These are phyloP conservation scores for Microstroma glucosiphilum DNA, from an alignment of 1,284 basidiomycete genomes.

Conservation along the genomic window DNA sequence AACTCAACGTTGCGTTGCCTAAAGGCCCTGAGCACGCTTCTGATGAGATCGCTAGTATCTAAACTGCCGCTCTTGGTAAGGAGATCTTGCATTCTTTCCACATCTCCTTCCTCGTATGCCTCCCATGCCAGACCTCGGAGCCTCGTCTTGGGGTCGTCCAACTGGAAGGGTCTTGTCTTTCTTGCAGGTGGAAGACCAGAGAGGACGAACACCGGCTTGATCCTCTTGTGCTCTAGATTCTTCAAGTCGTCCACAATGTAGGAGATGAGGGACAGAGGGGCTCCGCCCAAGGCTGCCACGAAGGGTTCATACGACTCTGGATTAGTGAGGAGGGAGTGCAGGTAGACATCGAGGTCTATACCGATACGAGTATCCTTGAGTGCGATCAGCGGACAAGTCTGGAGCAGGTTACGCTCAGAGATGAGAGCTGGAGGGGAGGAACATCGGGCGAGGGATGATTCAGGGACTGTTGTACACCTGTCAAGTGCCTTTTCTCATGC, in stretches of 20 bases:
- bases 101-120: conserved; percentile 52
- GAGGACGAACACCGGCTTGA: conserved; percentile 98
- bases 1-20: conserved; percentile 93
- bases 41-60: conserved; percentile 69
- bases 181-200: conserved; percentile 58
- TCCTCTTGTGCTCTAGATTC: conserved; percentile 76
- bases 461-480: background rate
- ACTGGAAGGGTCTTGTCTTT: conserved; percentile 28
- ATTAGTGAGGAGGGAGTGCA: conserved; percentile 70
- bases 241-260: conserved; percentile 89
- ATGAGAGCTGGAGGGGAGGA: conserved; percentile 9
- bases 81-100: conserved; percentile 74
- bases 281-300: conserved; percentile 85
- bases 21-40: conserved; percentile 84
- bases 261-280: conserved; percentile 61
- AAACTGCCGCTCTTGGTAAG: conserved; percentile 68
- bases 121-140: conserved; percentile 44
- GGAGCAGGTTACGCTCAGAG: conserved; percentile 76
- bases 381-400: conserved; percentile 72
- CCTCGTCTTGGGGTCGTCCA: conserved; percentile 41
- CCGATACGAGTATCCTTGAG: conserved; percentile 89
- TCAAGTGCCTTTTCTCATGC: background rate
- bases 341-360: conserved; percentile 90
- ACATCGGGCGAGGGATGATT: background rate
- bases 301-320: conserved; percentile 75